A percentile compares a stretch with the other conserved stretches of the same genome.
phyloP scores from a whole-genome alignment of 495 filamentous ascomycete genomes.

The Hypoxylon intermedium region DNA sequence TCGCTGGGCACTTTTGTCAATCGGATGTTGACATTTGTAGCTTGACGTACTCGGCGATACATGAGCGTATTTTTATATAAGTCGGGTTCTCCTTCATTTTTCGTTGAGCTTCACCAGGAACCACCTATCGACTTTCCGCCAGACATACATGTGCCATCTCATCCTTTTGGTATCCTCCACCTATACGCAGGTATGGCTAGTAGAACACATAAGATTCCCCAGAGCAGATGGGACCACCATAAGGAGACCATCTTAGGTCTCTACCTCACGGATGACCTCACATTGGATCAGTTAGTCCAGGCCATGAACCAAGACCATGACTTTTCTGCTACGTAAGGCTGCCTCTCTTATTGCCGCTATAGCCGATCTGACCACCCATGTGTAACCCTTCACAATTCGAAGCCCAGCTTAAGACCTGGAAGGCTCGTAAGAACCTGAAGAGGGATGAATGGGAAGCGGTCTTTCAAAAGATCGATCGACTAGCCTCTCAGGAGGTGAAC shows the following conservation, averaged over 20 bases:
- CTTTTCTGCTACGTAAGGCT: conserved; percentile 30
- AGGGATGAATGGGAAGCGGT: conserved; percentile 25
- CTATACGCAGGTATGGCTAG: conserved; percentile 6
- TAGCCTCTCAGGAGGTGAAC: neutral
- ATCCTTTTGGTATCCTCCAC: neutral
- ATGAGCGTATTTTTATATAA: too few relatives aligned
- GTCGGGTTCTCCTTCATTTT: neutral
- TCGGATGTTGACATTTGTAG: neutral
- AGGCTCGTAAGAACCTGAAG: conserved; percentile 35
- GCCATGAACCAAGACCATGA: conserved; percentile 21
- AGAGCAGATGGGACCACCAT: conserved; percentile 26
- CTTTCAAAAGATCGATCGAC: conserved; percentile 17
- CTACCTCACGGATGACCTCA: conserved; percentile 16
- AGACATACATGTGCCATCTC: neutral
- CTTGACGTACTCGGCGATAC: too few relatives aligned
- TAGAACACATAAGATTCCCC: conserved; percentile 16
- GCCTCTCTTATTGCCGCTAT: neutral
- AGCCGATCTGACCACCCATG: neutral
- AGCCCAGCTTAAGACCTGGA: conserved; percentile 24
- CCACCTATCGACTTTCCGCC: neutral
- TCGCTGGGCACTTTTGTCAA: neutral
- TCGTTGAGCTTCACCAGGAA: neutral
- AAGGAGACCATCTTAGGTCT: conserved; percentile 24
- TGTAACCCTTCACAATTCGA: conserved; percentile 26
- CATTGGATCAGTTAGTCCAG: conserved; percentile 12